Evolutionary conservation across 2,329 filamentous ascomycete genomes (phyloP), one percentile per base, ranked within the genome.

Genomic region (Hypoxylon sp.): DNA sequence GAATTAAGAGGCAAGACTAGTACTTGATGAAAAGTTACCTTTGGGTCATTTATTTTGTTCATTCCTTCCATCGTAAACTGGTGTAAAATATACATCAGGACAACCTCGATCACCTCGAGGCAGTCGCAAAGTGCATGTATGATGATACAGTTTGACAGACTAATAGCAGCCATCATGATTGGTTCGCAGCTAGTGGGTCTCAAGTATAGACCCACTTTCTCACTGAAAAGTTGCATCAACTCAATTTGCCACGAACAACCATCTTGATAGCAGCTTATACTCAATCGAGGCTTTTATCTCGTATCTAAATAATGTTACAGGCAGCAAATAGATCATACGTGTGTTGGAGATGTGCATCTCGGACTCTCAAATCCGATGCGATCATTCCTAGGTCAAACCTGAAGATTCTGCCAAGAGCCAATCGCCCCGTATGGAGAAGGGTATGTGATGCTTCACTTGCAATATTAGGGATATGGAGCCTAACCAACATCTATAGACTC

Each of bases 281-380:
- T 8, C 5, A 27, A 11, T 17, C 15, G 3, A 31, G 29, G 32
- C 21, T 9, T 41, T 12, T 30, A 27, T 34, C 7, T 7, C 8
- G 11, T 7, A 13, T 27, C 2, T 9, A 9, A 36, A 63, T 17
- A 7, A 69, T 70, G 67, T 41, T 69, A 15, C 62, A 62, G 47
- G 60, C 57, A 30, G 64, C 67, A 12, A 58, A 51, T 42, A 60
- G 54, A 31, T 60, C 66, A 3, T 69, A 63, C 43, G 57, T 69
- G 13, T 70, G 68, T 36, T 69, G 68, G 68, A 59, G 58, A 42
- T 70, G 68, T 50, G 55, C 63, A 13, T 49, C 35, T 31, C 58
- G 53, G 44, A 58, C 43, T n/a, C 15, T 51, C 15, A 17, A 46
- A 23, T 48, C 52, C 30, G 34, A 52, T 46, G 31, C 25, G 12